Evolutionary conservation across 495 filamentous ascomycete species (phyloP), one percentile per base, ranked within the genome.

Genomic region (Annulohypoxylon moriforme): DNA sequence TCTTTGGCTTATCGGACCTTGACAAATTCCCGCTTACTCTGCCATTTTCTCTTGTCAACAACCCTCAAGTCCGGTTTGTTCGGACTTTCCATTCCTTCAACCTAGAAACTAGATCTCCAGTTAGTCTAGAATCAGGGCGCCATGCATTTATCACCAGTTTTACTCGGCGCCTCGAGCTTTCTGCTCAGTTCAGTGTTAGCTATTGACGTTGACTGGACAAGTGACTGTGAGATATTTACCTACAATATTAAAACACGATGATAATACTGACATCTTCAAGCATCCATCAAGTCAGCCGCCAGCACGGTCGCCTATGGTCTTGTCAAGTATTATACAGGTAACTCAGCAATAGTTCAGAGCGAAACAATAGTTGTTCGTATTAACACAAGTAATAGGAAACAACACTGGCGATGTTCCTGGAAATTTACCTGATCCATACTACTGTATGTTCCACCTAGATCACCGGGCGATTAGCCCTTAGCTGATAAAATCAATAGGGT

Each of bases 401-500:
- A 75, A 88, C 53, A 87, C 89, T 0, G 91, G 91, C 38, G 82
- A 84, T 25, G 74, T 68, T 13, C 79, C 82, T 10, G 82, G 82
- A 10, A 77, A 82, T 9, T 70, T 83, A 1, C 81, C 81, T 7
- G 55, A 73, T 38, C 82, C 81, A 25, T 84, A 84, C 42, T 84
- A 84, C 64, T 84, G 81, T 83, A 46, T 61, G 80, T 68, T 64
- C 16, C 40, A 57, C 24, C 9, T 5, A 27, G 0, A 33, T 25
- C 16, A 42, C 6, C 9, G 8, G 27, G 10, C 25, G 11, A 57
- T 24, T 25, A 4, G 5, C 11, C n/a, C 40, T 18, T 29, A 50
- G 55, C 58, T 82, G 82, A 50, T 74, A 79, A 27, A 87, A 33
- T 83, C 81, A 52, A 81, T 83, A 83, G 93, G 92, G 92, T 95